Percentiles rank a stretch among this genome's conserved stretches.
phyloP scores from a whole-genome alignment of 257 asterid species.

The Solanum appendiculatum region DNA sequence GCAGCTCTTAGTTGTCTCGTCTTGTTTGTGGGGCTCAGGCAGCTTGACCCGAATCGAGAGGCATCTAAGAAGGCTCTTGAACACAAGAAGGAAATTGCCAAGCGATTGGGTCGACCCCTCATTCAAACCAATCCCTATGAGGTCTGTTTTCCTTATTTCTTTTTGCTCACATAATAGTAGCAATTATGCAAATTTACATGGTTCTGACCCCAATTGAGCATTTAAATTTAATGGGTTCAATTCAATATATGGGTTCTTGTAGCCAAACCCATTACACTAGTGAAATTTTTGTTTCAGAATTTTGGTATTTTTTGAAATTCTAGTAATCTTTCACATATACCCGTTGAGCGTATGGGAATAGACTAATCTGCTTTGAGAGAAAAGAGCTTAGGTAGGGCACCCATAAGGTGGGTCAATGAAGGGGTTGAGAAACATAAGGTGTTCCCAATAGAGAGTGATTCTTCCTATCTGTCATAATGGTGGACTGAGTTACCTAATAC shows the following conservation, averaged over 20 bases:
- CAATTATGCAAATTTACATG: no score
- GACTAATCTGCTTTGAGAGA: neutral
- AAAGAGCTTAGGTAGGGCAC: neutral
- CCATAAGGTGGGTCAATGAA: neutral
- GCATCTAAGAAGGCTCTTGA: slow-evolving; percentile 67
- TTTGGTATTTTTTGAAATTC: neutral
- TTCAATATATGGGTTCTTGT: neutral
- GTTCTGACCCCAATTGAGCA: no score
- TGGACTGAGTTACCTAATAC: no score
- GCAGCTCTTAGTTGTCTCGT: slow-evolving; percentile 86
- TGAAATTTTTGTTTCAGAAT: neutral
- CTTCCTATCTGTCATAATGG: neutral
- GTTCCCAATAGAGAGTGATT: neutral
- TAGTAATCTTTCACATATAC: neutral
- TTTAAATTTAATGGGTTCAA: neutral
- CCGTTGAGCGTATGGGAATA: neutral
- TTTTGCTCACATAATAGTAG: no score
- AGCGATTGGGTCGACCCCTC: slow-evolving; percentile 84
- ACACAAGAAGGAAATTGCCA: slow-evolving; percentile 78
- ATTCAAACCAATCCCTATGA: slow-evolving; percentile 72
- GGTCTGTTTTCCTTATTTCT: no score
- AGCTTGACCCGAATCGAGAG: slow-evolving; percentile 82
- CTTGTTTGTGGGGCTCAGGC: slow-evolving; percentile 59
- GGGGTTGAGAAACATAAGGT: neutral
- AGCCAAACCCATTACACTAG: neutral